Evolutionary conservation across 495 filamentous ascomycete species (phyloP).

Genomic region (Daldinia loculata): DNA sequence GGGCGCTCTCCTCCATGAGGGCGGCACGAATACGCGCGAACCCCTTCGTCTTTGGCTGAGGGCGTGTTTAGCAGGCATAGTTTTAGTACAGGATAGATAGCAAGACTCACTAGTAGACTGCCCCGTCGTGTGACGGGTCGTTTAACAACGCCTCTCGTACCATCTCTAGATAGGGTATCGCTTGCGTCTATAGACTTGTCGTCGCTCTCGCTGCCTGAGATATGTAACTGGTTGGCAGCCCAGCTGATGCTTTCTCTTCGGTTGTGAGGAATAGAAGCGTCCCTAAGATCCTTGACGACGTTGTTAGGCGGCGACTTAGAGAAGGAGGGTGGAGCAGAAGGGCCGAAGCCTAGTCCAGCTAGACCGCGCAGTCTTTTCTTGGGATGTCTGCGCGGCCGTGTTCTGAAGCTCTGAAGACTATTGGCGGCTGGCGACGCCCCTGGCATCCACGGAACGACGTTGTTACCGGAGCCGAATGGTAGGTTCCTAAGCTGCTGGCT

Average conservation of each 20-base stretch:
- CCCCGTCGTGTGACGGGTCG: slow-evolving; percentile 84
- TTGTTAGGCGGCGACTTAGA: slow-evolving; percentile 57
- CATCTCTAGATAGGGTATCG: slow-evolving; percentile 56
- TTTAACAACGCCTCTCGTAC: slow-evolving; percentile 63
- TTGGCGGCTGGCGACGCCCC: slow-evolving; percentile 71
- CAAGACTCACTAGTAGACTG: slow-evolving; percentile 77
- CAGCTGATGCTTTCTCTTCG: slow-evolving; percentile 85
- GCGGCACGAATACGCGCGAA: slow-evolving; percentile 93
- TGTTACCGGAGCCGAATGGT: slow-evolving; percentile 40
- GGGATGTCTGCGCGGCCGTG: slow-evolving; percentile 69
- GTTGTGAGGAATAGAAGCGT: slow-evolving; percentile 56
- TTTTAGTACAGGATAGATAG: background rate
- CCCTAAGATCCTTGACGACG: slow-evolving; percentile 48
- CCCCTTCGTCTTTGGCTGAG: slow-evolving; percentile 87
- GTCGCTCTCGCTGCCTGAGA: slow-evolving; percentile 82
- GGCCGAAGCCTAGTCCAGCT: slow-evolving; percentile 51
- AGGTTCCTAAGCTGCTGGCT: slow-evolving; percentile 40
- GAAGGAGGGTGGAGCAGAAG: slow-evolving; percentile 33
- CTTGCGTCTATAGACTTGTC: slow-evolving; percentile 69
- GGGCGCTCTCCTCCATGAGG: slow-evolving; percentile 84
- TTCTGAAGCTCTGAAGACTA: slow-evolving; percentile 81
- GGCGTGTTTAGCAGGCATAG: slow-evolving; percentile 13
- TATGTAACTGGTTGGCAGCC: slow-evolving; percentile 84
- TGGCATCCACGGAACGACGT: slow-evolving; percentile 63
- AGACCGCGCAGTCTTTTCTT: slow-evolving; percentile 52